Percentiles rank a stretch among this genome's conserved stretches.
phyloP scores from a whole-genome alignment of 2,329 filamentous ascomycete genomes.

The Chalara sp. region DNA sequence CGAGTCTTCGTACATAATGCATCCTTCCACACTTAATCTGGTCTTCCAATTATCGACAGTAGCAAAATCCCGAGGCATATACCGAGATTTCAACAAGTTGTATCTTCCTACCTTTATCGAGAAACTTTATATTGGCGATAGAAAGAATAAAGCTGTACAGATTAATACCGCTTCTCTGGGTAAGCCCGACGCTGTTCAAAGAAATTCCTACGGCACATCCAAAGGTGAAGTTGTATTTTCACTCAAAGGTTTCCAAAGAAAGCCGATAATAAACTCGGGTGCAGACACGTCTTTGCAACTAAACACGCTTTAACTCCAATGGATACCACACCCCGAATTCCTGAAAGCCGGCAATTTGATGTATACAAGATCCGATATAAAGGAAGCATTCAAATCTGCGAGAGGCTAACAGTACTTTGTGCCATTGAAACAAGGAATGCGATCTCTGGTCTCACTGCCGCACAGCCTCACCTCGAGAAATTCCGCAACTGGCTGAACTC shows the following conservation, averaged over 20 bases:
- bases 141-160: background rate
- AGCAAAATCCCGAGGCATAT: slow-evolving; percentile 2
- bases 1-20: background rate
- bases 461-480: background rate
- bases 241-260: background rate
- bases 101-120: slow-evolving; percentile 4
- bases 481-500: background rate
- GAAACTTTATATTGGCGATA: background rate
- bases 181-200: background rate
- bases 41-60: background rate
- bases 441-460: background rate
- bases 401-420: background rate
- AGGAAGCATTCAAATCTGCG: background rate
- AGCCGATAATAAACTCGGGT: background rate
- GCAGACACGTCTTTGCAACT: background rate
- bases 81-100: slow-evolving; percentile 2
- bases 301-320: background rate
- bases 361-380: background rate
- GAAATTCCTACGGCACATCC: background rate
- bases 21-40: background rate
- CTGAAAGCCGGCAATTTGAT: background rate
- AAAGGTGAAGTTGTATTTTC: background rate
- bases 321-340: background rate
- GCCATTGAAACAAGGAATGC: background rate
- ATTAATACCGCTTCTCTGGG: background rate